phyloP scores from a whole-genome alignment of 1,284 basidiomycete genomes.

The Cryptococcus maquisensis region DNA sequence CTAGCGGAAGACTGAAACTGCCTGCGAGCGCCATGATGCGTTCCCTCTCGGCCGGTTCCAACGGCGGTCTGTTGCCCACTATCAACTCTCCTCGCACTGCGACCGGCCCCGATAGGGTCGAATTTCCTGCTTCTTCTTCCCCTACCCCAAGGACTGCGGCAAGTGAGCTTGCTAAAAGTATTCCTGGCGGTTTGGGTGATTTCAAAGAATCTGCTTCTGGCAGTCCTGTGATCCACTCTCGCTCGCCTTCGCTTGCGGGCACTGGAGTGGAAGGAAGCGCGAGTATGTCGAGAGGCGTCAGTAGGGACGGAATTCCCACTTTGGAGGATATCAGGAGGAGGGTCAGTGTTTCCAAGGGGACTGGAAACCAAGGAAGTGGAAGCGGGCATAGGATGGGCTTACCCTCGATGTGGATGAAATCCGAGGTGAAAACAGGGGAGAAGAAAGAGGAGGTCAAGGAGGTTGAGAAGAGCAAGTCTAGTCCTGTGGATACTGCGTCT shows the following conservation, averaged over 20 bases:
- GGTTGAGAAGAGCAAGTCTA: conserved; percentile 4
- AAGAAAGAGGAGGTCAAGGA: conserved; percentile 3
- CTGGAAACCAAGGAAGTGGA: not conserved
- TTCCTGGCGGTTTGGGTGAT: not conserved
- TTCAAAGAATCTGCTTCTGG: not conserved
- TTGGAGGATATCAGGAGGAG: conserved; percentile 74
- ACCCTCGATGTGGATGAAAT: not conserved
- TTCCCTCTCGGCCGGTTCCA: conserved; percentile 8
- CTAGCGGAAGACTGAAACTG: conserved; percentile 59
- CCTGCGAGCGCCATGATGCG: conserved; percentile 37
- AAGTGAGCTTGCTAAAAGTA: not conserved
- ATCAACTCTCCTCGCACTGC: not conserved
- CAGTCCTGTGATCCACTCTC: not conserved
- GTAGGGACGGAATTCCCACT: conserved; percentile 52
- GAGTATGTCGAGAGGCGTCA: conserved; percentile 13
- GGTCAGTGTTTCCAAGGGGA: conserved; percentile 11
- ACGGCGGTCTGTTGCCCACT: not conserved
- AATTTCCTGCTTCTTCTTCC: not conserved
- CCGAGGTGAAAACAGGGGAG: not conserved
- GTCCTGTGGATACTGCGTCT: conserved; percentile 5
- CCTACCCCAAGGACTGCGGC: conserved; percentile 4
- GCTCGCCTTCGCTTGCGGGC: not conserved
- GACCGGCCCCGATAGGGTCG: not conserved
- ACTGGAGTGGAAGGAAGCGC: not conserved
- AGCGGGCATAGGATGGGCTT: not conserved